Evolutionary conservation across 129 eudicot genomes (phyloP).

Genomic region (Tanacetum coccineum): DNA sequence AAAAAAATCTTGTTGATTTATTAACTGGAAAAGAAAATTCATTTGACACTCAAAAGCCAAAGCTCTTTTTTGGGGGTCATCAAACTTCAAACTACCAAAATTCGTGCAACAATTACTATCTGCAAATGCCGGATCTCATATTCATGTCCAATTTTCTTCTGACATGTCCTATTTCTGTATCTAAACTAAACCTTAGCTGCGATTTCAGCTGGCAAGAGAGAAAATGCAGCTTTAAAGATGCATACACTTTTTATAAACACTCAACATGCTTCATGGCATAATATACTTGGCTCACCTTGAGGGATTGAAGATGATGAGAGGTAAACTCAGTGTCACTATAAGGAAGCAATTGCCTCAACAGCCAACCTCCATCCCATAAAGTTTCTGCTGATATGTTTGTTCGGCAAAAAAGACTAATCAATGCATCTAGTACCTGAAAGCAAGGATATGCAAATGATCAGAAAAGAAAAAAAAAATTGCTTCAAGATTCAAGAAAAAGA

Average conservation of each 20-base stretch:
- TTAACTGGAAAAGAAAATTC: conserved; percentile 5
- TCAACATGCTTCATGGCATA: neutral
- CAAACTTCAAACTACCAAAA: neutral
- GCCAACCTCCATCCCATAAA: conserved; percentile 99
- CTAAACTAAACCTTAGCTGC: neutral
- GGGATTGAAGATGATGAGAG: conserved; percentile 57
- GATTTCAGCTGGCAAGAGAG: neutral
- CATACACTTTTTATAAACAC: conserved; percentile 7
- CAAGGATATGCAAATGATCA: neutral
- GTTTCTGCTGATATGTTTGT: conserved; percentile 87
- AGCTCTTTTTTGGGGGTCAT: too few species aligned
- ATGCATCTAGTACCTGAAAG: conserved; percentile 84
- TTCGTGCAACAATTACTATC: neutral
- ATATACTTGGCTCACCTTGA: conserved; percentile 43
- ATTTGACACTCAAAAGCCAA: neutral
- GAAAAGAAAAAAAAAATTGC: neutral
- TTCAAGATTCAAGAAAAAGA: conserved; percentile 8
- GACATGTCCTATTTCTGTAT: neutral
- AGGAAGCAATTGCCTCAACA: conserved; percentile 90
- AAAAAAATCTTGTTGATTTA: neutral
- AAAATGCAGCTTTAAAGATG: conserved; percentile 6
- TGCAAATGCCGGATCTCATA: conserved; percentile 2
- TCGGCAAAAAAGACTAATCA: conserved; percentile 90
- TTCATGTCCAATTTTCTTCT: conserved; percentile 17
- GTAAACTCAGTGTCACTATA: conserved; percentile 80